These are phyloP conservation scores for Botryotinia calthae DNA, from an alignment of 2,329 filamentous ascomycete genomes.

Conservation along the genomic window DNA sequence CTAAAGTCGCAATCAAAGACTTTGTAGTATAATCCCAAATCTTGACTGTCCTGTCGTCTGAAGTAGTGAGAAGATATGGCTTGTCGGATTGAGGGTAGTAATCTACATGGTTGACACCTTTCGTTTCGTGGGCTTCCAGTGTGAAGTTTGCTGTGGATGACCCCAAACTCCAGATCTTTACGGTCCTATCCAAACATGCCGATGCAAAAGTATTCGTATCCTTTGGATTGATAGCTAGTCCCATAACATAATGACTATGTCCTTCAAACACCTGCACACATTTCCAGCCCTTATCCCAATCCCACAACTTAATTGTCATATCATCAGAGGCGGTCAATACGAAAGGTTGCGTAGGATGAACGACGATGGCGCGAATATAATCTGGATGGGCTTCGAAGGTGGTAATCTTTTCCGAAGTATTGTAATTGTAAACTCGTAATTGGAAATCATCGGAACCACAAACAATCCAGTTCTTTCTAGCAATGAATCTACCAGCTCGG, in stretches of 20 bases:
- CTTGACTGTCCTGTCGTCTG: conserved; percentile 94
- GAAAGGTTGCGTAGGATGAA: conserved; percentile 94
- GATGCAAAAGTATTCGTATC: conserved; percentile 91
- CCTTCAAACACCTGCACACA: conserved; percentile 96
- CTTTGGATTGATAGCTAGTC: conserved; percentile 94
- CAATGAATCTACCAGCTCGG: conserved; percentile 91
- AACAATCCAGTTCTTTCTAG: conserved; percentile 98
- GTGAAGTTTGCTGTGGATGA: conserved; percentile 95
- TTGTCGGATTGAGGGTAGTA: conserved; percentile 75
- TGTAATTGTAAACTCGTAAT: conserved; percentile 94
- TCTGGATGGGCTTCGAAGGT: conserved; percentile 97
- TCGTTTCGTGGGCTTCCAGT: conserved; percentile 92
- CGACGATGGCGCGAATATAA: conserved; percentile 94
- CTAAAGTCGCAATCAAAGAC: conserved; percentile 90
- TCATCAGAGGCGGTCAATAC: conserved; percentile 96
- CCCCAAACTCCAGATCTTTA: conserved; percentile 97
- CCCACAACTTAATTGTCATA: conserved; percentile 98
- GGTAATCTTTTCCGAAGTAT: conserved; percentile 97
- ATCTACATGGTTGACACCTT: conserved; percentile 97
- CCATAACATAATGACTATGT: conserved; percentile 96
- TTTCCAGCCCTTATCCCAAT: conserved; percentile 97
- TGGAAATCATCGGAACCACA: conserved; percentile 92
- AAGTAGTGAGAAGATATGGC: conserved; percentile 90
- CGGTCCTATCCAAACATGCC: conserved; percentile 91
- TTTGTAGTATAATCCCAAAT: conserved; percentile 99